Percentiles rank a stretch among this genome's conserved stretches.
Conservation (phyloP, 164 flowering plant species). For the Vitis cinerea region DNA sequence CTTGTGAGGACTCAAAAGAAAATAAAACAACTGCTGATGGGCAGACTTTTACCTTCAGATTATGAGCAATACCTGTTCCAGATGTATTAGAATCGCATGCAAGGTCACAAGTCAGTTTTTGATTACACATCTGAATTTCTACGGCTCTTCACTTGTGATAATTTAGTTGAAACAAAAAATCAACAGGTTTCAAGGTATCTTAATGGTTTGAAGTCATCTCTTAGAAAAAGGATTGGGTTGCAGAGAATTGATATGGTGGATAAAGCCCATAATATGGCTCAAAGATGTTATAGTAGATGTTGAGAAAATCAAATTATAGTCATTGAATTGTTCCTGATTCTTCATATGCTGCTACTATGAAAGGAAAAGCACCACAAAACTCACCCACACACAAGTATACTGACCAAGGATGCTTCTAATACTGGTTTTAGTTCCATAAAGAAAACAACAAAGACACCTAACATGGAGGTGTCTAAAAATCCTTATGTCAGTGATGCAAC, state of each 20-base stretch:
- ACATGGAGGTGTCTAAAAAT: too few species aligned
- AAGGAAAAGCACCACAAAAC: too few species aligned
- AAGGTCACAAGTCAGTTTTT: not conserved
- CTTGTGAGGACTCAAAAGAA: not conserved
- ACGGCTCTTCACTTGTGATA: not conserved
- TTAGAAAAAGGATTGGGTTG: not conserved
- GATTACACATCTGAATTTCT: conserved; percentile 3
- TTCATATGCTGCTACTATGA: too few species aligned
- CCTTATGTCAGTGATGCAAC: too few species aligned
- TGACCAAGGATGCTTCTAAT: too few species aligned
- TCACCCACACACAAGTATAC: too few species aligned
- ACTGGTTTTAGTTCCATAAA: too few species aligned
- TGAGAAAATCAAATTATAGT: too few species aligned
- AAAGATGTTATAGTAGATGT: not conserved
- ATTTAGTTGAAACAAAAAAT: not conserved
- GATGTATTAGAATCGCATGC: not conserved
- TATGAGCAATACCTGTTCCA: conserved; percentile 7
- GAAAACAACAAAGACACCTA: too few species aligned
- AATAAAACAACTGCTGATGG: conserved; percentile 1
- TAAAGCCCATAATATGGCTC: not conserved
- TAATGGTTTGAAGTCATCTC: not conserved
- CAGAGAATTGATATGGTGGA: not conserved
- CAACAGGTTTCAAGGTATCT: conserved; percentile 1
- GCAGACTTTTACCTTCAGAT: conserved; percentile 3
- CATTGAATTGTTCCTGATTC: too few species aligned